Conservation (phyloP, 225 moss, liverwort and hornwort species). For the Lunularia cruciata region DNA sequence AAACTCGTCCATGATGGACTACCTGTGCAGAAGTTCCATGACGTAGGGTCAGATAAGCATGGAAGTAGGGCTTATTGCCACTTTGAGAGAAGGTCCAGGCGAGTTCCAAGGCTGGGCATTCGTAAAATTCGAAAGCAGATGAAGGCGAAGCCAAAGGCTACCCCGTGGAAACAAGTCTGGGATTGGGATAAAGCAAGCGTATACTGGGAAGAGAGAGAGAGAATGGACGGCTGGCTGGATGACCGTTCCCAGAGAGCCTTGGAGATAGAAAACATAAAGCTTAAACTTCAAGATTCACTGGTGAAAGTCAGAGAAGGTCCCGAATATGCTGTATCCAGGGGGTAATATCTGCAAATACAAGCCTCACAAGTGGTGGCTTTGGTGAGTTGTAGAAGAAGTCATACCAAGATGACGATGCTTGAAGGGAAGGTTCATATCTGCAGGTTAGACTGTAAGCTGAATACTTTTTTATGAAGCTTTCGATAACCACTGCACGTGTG, state of each 20-base stretch:
- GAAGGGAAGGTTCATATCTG: too few relatives aligned
- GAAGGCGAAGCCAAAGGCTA: slow-evolving; percentile 33
- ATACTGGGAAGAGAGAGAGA: slow-evolving; percentile 88
- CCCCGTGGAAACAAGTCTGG: slow-evolving; percentile 83
- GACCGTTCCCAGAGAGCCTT: slow-evolving; percentile 47
- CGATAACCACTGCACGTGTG: too few relatives aligned
- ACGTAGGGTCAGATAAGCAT: slow-evolving; percentile 64
- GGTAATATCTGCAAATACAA: too few relatives aligned
- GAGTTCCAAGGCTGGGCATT: slow-evolving; percentile 48
- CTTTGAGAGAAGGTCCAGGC: slow-evolving; percentile 69
- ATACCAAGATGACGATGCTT: too few relatives aligned
- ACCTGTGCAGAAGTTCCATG: slow-evolving; percentile 79
- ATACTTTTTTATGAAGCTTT: too few relatives aligned
- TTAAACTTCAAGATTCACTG: neutral
- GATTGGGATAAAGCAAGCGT: slow-evolving; percentile 92
- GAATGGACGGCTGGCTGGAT: slow-evolving; percentile 82
- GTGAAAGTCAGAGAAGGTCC: neutral
- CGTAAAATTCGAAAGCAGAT: slow-evolving; percentile 53
- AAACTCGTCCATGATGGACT: slow-evolving; percentile 73
- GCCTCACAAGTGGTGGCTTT: too few relatives aligned
- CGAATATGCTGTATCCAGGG: neutral
- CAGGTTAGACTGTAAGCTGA: too few relatives aligned
- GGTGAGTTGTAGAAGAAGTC: too few relatives aligned
- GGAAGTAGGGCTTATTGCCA: slow-evolving; percentile 67
- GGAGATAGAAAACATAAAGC: slow-evolving; percentile 11